Evolutionary conservation across 2,329 filamentous ascomycete species (phyloP), one percentile per base, ranked within the genome.

Genomic region (Penicillium sp.): DNA sequence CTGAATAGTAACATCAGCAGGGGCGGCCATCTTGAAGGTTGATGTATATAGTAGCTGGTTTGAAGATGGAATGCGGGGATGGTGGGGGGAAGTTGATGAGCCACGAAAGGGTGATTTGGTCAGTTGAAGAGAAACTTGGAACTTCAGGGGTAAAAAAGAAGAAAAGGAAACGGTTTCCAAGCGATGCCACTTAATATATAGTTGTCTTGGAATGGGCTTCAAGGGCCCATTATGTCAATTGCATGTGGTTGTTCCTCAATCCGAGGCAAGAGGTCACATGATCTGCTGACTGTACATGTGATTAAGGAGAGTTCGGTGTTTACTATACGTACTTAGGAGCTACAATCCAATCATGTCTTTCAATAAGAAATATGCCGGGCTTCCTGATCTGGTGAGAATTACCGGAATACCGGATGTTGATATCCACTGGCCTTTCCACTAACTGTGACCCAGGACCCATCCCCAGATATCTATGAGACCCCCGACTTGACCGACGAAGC

Each of bases 401-500:
- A 26, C 8, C 26, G 26, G 26, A 28, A 26, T 22, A 35, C 31
- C n/a, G 38, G 31, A 17, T 41, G 10, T 19, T 32, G n/a, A 45
- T 13, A 32, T 10, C 29, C 3, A 21, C 6, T 12, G 3, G 8
- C 6, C 6, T 17, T 28, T 15, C 10, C n/a, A 42, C 48, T 58
- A 28, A 46, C 46, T 22, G 13, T 34, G 12, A 38, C 17, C 28
- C 21, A 94, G 87, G 90, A 96, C 72, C 86, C 85, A 48, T 89
- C 90, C 26, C 90, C 90, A 58, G 93, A 97, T 65, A 88, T 95
- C 62, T 97, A 96, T 75, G 91, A 97, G 72, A 97, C 93, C 15
- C 90, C 91, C 57, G 90, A 95, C 49, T 75, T 96, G 58, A 91
- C 86, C 49, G 88, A 95, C 64, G 90, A 95, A 69, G 86, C 82